Base-by-base conservation (phyloP, 2,329 filamentous ascomycete species). In the Pseudogymnoascus sp. region DNA sequence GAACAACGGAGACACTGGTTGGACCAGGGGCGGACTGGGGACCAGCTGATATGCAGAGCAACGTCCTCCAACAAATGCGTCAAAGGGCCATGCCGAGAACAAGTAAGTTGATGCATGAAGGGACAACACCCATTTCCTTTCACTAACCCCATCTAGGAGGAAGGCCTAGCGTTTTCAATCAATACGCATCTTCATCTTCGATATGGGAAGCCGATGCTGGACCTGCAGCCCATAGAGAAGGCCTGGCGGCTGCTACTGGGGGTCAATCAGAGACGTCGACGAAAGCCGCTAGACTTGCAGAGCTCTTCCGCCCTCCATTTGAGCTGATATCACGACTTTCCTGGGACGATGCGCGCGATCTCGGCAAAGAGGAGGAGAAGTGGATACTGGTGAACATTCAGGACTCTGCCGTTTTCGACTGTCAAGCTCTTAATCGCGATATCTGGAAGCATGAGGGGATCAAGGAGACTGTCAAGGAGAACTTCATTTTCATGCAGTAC, bases 311-410 rank as follows among this genome's bases (percentile, higher is more conserved):
- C 39, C 94, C 94, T 2, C 94, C 94, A 0, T 94, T 92, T 73
- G 91, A 97, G 37, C 77, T 99, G 45, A 97, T 99, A 79, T 86
- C 85, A 21, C 84, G 84, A 35, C 75, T 90, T 33, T 78, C 85
- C n/a, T 96, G 90, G 87, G 90, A 96, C 66, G 82, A 87, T 63
- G 94, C 91, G 12, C 85, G 94, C 61, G 84, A 92, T 13, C 81
- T 92, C 68, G 94, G 93, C 64, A 96, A 94, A 72, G 89, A 92
- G 52, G 82, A 87, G 29, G 87, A 91, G 78, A 97, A 96, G 74
- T 99, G 94, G 94, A 83, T 99, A 58, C 76, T 99, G 68, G 91
- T 97, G 65, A 97, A 99, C 72, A 86, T 99, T 13, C 94, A 99
- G 75, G 92, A 99, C 72, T 85, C 90, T 67, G 89, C 89, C 36